Conservation (phyloP, 345 rosid genomes). For the Isatis tinctoria region DNA sequence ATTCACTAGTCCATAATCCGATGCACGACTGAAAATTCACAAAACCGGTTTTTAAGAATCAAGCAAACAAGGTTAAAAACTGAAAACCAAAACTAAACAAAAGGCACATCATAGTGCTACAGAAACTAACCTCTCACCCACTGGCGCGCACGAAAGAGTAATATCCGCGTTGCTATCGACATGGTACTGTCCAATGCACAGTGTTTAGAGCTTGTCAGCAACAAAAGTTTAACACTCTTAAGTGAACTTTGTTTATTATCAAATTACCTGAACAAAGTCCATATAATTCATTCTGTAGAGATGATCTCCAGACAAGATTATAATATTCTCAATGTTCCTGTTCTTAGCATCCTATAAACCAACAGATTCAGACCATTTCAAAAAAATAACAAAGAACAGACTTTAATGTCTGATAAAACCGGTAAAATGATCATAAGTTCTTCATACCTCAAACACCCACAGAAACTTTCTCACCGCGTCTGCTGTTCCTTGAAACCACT, state of each 20-base stretch:
- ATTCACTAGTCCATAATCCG: constrained; percentile 86
- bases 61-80: not conserved
- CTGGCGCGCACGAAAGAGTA: constrained; percentile 76
- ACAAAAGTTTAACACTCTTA: not conserved
- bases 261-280: constrained; percentile 76
- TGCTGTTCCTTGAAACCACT: constrained; percentile 98
- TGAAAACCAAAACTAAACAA: not conserved
- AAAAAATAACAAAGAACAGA: not conserved
- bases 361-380: not conserved
- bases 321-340: constrained; percentile 64
- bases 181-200: constrained; percentile 56
- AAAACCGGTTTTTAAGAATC: constrained; percentile 6
- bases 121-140: constrained; percentile 55
- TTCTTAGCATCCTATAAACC: constrained; percentile 80
- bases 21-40: constrained; percentile 67
- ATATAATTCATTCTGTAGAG: constrained; percentile 87
- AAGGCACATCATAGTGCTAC: not conserved
- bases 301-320: constrained; percentile 89
- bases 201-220: constrained; percentile 11
- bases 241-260: not conserved
- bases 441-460: constrained; percentile 91
- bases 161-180: constrained; percentile 73
- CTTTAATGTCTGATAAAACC: not conserved
- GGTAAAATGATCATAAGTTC: not conserved
- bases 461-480: constrained; percentile 96